Conservation (phyloP, 108 stramenopile genomes). For the Cyclostephanos invisitatus region DNA sequence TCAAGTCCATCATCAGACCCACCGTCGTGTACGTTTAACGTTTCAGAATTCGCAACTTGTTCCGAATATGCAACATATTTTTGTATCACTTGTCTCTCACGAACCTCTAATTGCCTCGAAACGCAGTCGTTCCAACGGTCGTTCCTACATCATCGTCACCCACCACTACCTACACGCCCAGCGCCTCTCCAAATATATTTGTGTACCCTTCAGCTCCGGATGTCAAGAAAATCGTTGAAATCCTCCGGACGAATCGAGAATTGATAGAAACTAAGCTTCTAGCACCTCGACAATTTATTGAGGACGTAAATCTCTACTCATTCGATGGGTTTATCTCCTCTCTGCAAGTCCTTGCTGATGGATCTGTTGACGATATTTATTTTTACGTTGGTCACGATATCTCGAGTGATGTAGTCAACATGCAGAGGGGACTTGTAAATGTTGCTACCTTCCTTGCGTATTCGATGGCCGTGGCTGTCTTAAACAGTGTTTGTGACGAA, state of each 20-base stretch:
- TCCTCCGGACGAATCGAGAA: slow-evolving; percentile 3
- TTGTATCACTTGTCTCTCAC: neutral
- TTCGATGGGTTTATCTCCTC: slow-evolving; percentile 24
- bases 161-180: slow-evolving; percentile 20
- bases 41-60: neutral
- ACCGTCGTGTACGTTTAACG: slow-evolving; percentile 21
- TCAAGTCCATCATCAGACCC: slow-evolving; percentile 19
- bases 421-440: slow-evolving; percentile 25
- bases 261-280: slow-evolving; percentile 16
- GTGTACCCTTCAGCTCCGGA: slow-evolving; percentile 15
- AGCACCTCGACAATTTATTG: slow-evolving; percentile 2
- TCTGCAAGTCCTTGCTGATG: slow-evolving; percentile 26
- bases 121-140: slow-evolving; percentile 9
- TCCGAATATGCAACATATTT: neutral
- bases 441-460: slow-evolving; percentile 19
- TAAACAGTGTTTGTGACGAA: slow-evolving; percentile 21
- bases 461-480: slow-evolving; percentile 3
- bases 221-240: slow-evolving; percentile 12
- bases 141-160: slow-evolving; percentile 22
- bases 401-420: slow-evolving; percentile 17
- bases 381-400: slow-evolving; percentile 42
- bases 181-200: slow-evolving; percentile 29
- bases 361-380: slow-evolving; percentile 18
- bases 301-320: slow-evolving; percentile 17
- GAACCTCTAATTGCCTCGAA: neutral